Base-by-base conservation (phyloP, 1,139 yeast species). In the Taiozyma onychis region DNA sequence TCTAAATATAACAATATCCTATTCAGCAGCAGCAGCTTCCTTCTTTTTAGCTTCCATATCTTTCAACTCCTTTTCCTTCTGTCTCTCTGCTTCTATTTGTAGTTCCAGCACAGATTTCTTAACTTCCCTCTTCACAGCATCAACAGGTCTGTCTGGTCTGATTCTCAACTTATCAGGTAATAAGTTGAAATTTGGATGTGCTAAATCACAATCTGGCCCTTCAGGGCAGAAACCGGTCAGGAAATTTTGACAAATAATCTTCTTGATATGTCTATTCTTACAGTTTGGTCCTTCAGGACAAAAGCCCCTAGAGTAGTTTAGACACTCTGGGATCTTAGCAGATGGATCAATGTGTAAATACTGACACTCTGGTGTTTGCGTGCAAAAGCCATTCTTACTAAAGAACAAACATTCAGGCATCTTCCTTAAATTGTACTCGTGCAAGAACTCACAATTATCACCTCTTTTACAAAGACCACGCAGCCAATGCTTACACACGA, bases 401-500 rank as follows among this genome's bases (percentile, higher is more conserved):
- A 79, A 91, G 66, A 88, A 88, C 39, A 90, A 78, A 69, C 99
- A 95, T 67, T 95, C 99, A 3, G 99, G 99, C 96, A 95, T 91
- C 67, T 88, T 90, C 54, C 96, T 78, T 60, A 93, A 72, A 64
- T 93, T 93, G 66, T 91, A 93, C 64, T 95, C 99, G 68, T 95
- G 99, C 47, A 95, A 71, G 63, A 89, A 95, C 71, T 95, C 99
- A 70, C 99, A 95, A 56, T 88, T 91, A 60, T 91, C 97, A 49
- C 95, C 96, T 72, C 91, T 93, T 71, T 95, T 95, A 70, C 99
- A 95, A 39, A 95, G 77, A 0, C 99, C 99, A 59, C 98, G 79
- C 46, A 95, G 79, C 99, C 99, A 93, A 73, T 93, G 98, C 75
- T 95, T 93, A 67, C 99, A 93, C 18, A 93, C 99, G 50, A 85